These are phyloP conservation scores for Lophiotrema nucula DNA, from an alignment of 495 filamentous ascomycete genomes.

Conservation along the genomic window DNA sequence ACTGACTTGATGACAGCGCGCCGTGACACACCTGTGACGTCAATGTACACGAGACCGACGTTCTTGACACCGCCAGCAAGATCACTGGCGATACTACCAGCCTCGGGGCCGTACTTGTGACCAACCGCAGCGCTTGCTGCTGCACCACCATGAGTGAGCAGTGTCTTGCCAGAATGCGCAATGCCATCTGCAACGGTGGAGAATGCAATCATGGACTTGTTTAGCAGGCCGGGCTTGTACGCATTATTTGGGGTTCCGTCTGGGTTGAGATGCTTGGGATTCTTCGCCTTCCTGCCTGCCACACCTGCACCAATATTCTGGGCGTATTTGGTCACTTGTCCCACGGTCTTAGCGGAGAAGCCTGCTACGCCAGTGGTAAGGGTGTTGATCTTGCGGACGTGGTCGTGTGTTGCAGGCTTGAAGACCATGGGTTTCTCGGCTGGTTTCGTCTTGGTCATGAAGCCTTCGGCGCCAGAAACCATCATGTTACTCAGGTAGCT, in stretches of 20 bases:
- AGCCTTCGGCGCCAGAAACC: slow-evolving; percentile 71
- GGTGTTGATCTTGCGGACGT: slow-evolving; percentile 79
- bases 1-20: slow-evolving; percentile 87
- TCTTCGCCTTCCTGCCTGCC: slow-evolving; percentile 59
- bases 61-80: slow-evolving; percentile 88
- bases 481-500: slow-evolving; percentile 74
- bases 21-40: slow-evolving; percentile 86
- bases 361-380: slow-evolving; percentile 74
- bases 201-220: slow-evolving; percentile 95
- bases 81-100: slow-evolving; percentile 67
- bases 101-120: slow-evolving; percentile 83
- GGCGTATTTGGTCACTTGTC: slow-evolving; percentile 72
- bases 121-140: slow-evolving; percentile 78
- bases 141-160: slow-evolving; percentile 68
- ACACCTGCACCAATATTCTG: slow-evolving; percentile 84
- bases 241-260: slow-evolving; percentile 59
- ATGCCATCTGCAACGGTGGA: slow-evolving; percentile 93
- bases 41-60: slow-evolving; percentile 96
- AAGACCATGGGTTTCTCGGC: slow-evolving; percentile 79
- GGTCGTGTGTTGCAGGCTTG: slow-evolving; percentile 76
- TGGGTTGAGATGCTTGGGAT: slow-evolving; percentile 57
- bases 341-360: slow-evolving; percentile 81
- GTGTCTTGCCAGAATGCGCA: slow-evolving; percentile 72
- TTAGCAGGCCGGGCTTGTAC: slow-evolving; percentile 87
- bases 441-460: slow-evolving; percentile 76